phyloP scores from a whole-genome alignment of 352 stramenopile species.

The Pythium phragmiticola region DNA sequence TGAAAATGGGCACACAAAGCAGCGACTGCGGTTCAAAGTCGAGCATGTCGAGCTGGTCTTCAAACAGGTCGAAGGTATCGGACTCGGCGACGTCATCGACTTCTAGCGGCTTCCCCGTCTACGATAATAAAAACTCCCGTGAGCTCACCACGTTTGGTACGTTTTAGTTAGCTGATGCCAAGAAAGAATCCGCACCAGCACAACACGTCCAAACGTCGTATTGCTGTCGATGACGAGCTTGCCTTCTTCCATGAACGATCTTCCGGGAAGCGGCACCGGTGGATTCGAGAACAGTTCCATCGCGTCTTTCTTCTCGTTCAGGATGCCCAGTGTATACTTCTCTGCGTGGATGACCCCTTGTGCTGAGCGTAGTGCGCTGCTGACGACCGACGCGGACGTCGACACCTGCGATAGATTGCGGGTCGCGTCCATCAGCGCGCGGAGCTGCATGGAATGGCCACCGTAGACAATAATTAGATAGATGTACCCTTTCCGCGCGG shows the following conservation, averaged over 20 bases:
- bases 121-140: neutral
- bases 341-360: conserved; percentile 50
- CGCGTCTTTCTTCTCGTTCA: conserved; percentile 62
- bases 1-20: conserved; percentile 65
- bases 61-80: conserved; percentile 58
- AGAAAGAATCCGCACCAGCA: conserved; percentile 34
- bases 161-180: too few relatives aligned
- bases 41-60: conserved; percentile 64
- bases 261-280: conserved; percentile 40
- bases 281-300: conserved; percentile 67
- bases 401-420: conserved; percentile 58
- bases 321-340: conserved; percentile 57
- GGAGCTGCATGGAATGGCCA: conserved; percentile 35
- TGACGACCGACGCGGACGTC: conserved; percentile 51
- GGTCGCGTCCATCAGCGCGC: conserved; percentile 59
- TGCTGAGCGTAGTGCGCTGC: conserved; percentile 48
- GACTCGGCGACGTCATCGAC: conserved; percentile 50
- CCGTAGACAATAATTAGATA: neutral
- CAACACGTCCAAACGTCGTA: conserved; percentile 67
- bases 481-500: neutral
- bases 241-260: conserved; percentile 59
- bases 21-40: conserved; percentile 58
- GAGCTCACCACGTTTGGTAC: neutral
- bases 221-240: conserved; percentile 50
- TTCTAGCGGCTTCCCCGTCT: conserved; percentile 59